Percentiles rank a stretch among this genome's conserved stretches.
Conservation (phyloP, 768 basidiomycete species). For the Boletus reticulatus region DNA sequence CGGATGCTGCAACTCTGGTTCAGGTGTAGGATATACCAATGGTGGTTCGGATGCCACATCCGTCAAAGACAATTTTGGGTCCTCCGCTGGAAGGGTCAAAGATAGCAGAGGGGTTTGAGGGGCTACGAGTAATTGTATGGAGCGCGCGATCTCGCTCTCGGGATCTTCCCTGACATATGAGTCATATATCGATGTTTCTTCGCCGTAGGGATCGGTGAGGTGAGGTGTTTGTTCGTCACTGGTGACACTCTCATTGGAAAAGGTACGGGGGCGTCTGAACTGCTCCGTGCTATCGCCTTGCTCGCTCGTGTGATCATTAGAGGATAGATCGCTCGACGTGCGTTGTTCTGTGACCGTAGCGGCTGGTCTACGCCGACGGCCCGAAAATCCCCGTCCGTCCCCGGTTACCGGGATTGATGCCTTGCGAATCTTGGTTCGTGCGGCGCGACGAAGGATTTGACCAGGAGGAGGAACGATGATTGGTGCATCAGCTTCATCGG, state of each 20-base stretch:
- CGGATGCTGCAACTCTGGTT: slow-evolving; percentile 58
- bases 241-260: slow-evolving; percentile 36
- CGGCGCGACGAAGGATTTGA: slow-evolving; percentile 86
- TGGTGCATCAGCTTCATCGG: slow-evolving; percentile 85
- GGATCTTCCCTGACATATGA: slow-evolving; percentile 68
- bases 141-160: slow-evolving; percentile 34
- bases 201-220: slow-evolving; percentile 74
- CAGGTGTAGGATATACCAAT: slow-evolving; percentile 34
- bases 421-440: slow-evolving; percentile 95
- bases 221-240: slow-evolving; percentile 39
- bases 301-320: slow-evolving; percentile 51
- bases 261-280: slow-evolving; percentile 34
- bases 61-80: background rate
- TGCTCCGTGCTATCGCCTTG: slow-evolving; percentile 53
- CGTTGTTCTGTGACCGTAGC: slow-evolving; percentile 41
- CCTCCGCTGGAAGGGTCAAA: slow-evolving; percentile 23
- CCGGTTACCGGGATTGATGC: slow-evolving; percentile 71
- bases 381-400: slow-evolving; percentile 77
- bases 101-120: slow-evolving; percentile 23
- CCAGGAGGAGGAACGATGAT: slow-evolving; percentile 84
- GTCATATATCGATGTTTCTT: slow-evolving; percentile 82
- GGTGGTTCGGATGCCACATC: slow-evolving; percentile 25
- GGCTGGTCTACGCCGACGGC: slow-evolving; percentile 28
- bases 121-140: slow-evolving; percentile 19
- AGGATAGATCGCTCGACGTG: slow-evolving; percentile 69